phyloP scores from a whole-genome alignment of 169 alveolate species.

The Condylostoma magnum region DNA sequence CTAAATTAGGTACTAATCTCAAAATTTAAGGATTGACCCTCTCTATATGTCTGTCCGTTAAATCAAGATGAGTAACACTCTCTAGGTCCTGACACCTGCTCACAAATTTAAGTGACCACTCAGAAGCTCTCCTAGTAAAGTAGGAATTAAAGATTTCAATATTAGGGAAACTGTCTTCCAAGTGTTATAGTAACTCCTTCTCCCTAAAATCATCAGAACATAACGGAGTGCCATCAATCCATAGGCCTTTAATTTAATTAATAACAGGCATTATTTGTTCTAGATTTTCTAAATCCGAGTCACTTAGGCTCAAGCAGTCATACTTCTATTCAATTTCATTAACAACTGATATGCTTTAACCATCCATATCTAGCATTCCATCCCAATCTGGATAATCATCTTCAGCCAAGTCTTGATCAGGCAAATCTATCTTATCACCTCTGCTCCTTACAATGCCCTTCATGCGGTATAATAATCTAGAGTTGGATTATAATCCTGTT shows the following conservation, averaged over 20 bases:
- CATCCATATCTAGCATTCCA: slow-evolving; percentile 47
- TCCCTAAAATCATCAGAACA: slow-evolving; percentile 60
- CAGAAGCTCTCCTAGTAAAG: slow-evolving; percentile 66
- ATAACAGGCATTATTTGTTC: slow-evolving; percentile 47
- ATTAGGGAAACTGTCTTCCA: slow-evolving; percentile 59
- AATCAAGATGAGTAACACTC: slow-evolving; percentile 53
- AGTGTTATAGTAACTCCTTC: slow-evolving; percentile 40
- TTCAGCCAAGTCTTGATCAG: slow-evolving; percentile 22
- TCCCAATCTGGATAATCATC: background rate
- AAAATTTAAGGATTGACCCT: background rate
- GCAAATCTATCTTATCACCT: slow-evolving; percentile 54
- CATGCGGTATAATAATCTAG: slow-evolving; percentile 51
- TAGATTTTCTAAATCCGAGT: slow-evolving; percentile 34
- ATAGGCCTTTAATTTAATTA: slow-evolving; percentile 57
- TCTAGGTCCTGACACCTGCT: slow-evolving; percentile 17
- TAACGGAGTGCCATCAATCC: slow-evolving; percentile 75
- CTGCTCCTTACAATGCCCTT: slow-evolving; percentile 46
- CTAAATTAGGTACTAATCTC: background rate
- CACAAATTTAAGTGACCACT: slow-evolving; percentile 60
- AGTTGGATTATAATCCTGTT: slow-evolving; percentile 47
- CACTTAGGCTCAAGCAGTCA: slow-evolving; percentile 22
- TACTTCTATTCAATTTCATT: background rate
- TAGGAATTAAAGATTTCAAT: slow-evolving; percentile 71
- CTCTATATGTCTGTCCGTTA: slow-evolving; percentile 63
- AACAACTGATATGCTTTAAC: slow-evolving; percentile 25